phyloP scores from a whole-genome alignment of 1,139 yeast genomes.

The Hemisphaericaspora lyxosophila region DNA sequence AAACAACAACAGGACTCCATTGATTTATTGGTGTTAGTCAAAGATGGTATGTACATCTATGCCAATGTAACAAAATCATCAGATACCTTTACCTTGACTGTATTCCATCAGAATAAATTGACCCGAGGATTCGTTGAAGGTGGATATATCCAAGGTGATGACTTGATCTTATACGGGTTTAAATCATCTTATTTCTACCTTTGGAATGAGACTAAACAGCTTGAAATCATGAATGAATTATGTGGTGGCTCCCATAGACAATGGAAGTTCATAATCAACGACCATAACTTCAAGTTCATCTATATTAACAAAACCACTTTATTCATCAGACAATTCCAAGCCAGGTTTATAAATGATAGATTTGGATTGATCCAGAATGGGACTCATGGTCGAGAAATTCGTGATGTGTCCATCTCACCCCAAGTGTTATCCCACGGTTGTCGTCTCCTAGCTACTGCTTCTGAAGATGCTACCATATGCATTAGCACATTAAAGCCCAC shows the following conservation, averaged over 20 bases:
- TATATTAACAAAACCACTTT: slow-evolving; percentile 59
- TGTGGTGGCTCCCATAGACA: slow-evolving; percentile 93
- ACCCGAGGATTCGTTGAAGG: slow-evolving; percentile 84
- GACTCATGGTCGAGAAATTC: slow-evolving; percentile 86
- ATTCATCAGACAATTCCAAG: slow-evolving; percentile 26
- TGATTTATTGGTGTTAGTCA: slow-evolving; percentile 48
- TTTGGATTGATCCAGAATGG: slow-evolving; percentile 50
- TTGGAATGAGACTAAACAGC: slow-evolving; percentile 79
- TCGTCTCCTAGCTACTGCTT: slow-evolving; percentile 63
- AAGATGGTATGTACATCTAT: slow-evolving; percentile 62
- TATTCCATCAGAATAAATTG: slow-evolving; percentile 60
- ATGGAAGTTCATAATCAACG: slow-evolving; percentile 55
- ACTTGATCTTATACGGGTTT: slow-evolving; percentile 74
- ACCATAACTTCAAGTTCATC: slow-evolving; percentile 28
- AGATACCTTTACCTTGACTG: slow-evolving; percentile 19
- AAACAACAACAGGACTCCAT: slow-evolving; percentile 18
- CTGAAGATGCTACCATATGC: slow-evolving; percentile 83
- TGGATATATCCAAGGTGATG: slow-evolving; percentile 44
- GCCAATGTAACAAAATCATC: slow-evolving; percentile 20
- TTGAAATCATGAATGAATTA: slow-evolving; percentile 65
- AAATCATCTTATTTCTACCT: slow-evolving; percentile 74
- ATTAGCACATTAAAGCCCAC: slow-evolving; percentile 45
- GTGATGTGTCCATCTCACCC: slow-evolving; percentile 59
- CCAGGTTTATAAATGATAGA: slow-evolving; percentile 18
- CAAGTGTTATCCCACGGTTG: slow-evolving; percentile 19